Evolutionary conservation across 345 rosid genomes (phyloP).

Genomic region (Litchi chinensis): DNA sequence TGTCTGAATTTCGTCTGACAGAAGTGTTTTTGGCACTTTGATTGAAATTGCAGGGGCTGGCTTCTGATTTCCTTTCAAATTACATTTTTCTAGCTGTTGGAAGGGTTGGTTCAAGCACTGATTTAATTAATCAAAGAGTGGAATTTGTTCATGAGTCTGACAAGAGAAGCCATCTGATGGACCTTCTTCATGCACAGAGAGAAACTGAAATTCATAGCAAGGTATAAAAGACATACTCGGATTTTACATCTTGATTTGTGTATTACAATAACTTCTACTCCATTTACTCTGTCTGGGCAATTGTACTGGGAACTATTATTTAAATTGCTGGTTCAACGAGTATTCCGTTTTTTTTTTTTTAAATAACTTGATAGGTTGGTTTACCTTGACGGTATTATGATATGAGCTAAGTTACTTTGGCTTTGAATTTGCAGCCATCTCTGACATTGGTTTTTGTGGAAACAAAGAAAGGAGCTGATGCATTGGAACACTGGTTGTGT

Average conservation of each 20-base stretch:
- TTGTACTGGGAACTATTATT: background rate
- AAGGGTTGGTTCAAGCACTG: conserved; percentile 98
- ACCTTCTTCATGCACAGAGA: conserved; percentile 96
- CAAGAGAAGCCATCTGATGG: conserved; percentile 99
- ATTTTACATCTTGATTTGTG: background rate
- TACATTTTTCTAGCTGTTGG: conserved; percentile 97
- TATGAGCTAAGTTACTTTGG: background rate
- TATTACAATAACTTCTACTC: background rate
- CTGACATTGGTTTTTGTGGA: conserved; percentile 97
- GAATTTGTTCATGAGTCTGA: conserved; percentile 89
- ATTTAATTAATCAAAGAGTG: conserved; percentile 92
- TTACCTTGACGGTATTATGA: background rate
- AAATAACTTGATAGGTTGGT: conserved; percentile 1
- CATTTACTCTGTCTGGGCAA: background rate
- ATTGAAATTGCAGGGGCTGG: conserved; percentile 73
- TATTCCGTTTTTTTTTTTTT: background rate
- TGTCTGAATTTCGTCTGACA: background rate
- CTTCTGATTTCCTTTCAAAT: conserved; percentile 79
- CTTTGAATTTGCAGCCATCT: conserved; percentile 72
- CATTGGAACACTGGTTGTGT: conserved; percentile 87
- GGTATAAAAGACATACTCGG: conserved; percentile 42
- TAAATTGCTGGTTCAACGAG: background rate
- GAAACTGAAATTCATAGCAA: conserved; percentile 68
- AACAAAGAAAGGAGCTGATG: conserved; percentile 96
- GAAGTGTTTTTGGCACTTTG: background rate